Evolutionary conservation across 257 asterid species (phyloP), one percentile per base, ranked within the genome.

Genomic region (Ilex asprella): DNA sequence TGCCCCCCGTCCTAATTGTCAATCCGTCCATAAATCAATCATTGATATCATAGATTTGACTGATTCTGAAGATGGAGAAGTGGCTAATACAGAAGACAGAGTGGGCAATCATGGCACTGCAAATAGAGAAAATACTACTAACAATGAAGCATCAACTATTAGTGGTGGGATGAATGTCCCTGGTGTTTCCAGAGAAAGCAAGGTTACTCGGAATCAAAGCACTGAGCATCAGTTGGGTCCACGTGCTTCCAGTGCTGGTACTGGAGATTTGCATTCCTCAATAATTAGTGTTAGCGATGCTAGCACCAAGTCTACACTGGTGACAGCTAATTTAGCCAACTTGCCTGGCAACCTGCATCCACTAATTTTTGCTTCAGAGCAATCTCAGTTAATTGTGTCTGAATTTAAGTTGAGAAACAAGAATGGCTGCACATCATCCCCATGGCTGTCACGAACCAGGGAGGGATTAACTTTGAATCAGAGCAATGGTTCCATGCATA

Each of bases 331-430:
- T 56, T 52, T 60, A 13, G 57, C 53, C 55, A 59, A 55, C 51
- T 15, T 27, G 54, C 73, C 68, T 2, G 87, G 71, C 15, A 55
- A 52, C 10, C 70, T 62, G 39, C 68, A 80, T 14, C 93, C 94
- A 2, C 84, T 91, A 35, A 74, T 87, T 59, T 58, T 86, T 65
- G 96, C 95, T 47, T 60, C 85, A 59, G 95, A 86, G 86, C 82
- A 78, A 56, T 56, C 79, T 39, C 84, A 74, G 61, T 57, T 77
- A 15, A 69, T 55, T 62, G 54, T 11, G 12, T 30, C 61, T 46
- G 82, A 78, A 44, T 63, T 39, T 43, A 84, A 78, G 79, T 55
- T 73, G 10, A 81, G 85, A 71, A 80, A 67, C 73, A 85, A 75
- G 83, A 86, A 66, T 69, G 78, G 69, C 43, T 52, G 62, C 53